Percentiles rank a stretch among this genome's conserved stretches.
These are phyloP conservation scores for Penicillium taxi DNA, from an alignment of 495 filamentous ascomycete species.

Conservation along the genomic window DNA sequence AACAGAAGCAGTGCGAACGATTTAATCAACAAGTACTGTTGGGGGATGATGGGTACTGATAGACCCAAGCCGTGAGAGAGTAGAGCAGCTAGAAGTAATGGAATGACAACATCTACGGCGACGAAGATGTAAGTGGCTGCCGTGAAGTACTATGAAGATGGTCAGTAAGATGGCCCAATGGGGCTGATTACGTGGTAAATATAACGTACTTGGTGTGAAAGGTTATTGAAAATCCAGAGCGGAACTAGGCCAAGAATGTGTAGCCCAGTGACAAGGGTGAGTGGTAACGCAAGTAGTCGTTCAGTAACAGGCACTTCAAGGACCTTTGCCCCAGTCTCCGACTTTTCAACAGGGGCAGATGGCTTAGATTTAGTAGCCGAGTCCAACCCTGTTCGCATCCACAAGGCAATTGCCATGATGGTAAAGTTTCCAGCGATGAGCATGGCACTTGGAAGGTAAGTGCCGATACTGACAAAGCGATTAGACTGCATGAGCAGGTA, in stretches of 20 bases:
- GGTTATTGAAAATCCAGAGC: constrained; percentile 79
- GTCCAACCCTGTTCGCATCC: constrained; percentile 70
- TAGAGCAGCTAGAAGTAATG: constrained; percentile 47
- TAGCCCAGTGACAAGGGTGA: constrained; percentile 59
- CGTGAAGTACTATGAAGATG: constrained; percentile 43
- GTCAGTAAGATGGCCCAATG: background rate
- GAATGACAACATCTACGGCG: constrained; percentile 49
- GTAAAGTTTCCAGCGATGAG: constrained; percentile 88
- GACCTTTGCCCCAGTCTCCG: constrained; percentile 18
- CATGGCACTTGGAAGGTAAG: constrained; percentile 96
- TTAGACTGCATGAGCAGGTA: constrained; percentile 86
- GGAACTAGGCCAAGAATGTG: constrained; percentile 79
- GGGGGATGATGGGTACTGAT: constrained; percentile 45
- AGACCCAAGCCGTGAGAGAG: constrained; percentile 43
- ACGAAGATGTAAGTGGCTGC: constrained; percentile 44
- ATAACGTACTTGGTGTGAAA: constrained; percentile 52
- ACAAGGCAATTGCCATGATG: constrained; percentile 87
- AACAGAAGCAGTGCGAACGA: constrained; percentile 88
- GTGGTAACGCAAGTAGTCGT: constrained; percentile 68
- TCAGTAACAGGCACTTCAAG: constrained; percentile 41
- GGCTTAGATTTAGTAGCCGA: constrained; percentile 13
- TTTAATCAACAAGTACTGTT: constrained; percentile 71
- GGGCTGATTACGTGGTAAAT: background rate
- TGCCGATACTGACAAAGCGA: constrained; percentile 95
- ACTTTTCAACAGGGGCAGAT: constrained; percentile 10